Evolutionary conservation across 352 stramenopile genomes (phyloP), one percentile per base, ranked within the genome.

Genomic region (Phytophthora foliorum): DNA sequence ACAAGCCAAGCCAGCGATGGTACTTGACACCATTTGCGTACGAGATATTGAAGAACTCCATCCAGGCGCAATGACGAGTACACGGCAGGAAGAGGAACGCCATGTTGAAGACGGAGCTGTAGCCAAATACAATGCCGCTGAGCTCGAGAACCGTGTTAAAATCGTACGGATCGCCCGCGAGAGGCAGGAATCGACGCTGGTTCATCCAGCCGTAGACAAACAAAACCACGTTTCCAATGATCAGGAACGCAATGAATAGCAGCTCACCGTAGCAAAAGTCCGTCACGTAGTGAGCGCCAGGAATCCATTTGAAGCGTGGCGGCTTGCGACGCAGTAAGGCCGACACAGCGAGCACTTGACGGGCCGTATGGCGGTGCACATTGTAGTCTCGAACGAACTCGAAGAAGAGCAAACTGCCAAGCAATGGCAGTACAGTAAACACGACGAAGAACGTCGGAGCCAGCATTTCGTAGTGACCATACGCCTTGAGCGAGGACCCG

Each of bases 11-110:
- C 82, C 80, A 89, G 6, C 77, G 74, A 51, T 91, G 82, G 58
- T 91, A 91, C 48, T 86, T 89, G 27, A 91, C 66, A 3, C 75
- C 81, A 57, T 88, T 87, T 1, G 79, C 69, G 60, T 88, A 89
- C 50, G 82, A 84, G 48, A 91, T 84, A 58, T 75, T 75, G 51
- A 87, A 63, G 51, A 87, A 81, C 38, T 89, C 80, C 78, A 88
- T 89, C 82, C 82, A 91, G 19, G 81, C 78, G 50, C 80, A 81
- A 53, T 91, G 81, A 1, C 82, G 81, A 4, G 81, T 89, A 45
- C 72, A 77, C 36, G 81, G 81, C 8, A 91, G 50, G 27, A 88
- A 82, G 29, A 91, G 64, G 65, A 91, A 91, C 36, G 81, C 78
- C 72, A 92, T 75, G 49, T 86, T 86, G 69, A 81, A 89, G 16